These are phyloP conservation scores for Nakataea oryzae DNA, from an alignment of 2,329 filamentous ascomycete species.

Conservation along the genomic window DNA sequence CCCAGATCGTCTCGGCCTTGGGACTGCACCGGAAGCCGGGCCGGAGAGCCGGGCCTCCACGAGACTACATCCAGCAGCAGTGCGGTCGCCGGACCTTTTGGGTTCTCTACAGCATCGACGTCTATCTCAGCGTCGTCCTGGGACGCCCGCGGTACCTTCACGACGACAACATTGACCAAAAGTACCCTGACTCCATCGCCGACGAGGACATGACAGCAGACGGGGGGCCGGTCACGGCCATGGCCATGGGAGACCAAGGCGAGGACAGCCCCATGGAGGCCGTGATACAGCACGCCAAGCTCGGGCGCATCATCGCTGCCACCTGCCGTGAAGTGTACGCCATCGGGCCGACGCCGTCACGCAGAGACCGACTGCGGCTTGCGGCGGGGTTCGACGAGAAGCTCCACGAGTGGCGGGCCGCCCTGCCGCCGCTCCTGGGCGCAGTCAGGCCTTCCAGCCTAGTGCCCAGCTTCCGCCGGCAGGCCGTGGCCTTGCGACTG, in stretches of 20 bases:
- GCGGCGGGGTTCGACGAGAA: constrained; percentile 25
- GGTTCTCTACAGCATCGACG: constrained; percentile 52
- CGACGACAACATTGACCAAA: constrained; percentile 54
- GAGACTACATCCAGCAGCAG: constrained; percentile 35
- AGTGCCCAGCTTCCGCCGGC: constrained; percentile 32
- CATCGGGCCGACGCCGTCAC: constrained; percentile 21
- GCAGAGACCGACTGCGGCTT: constrained; percentile 21
- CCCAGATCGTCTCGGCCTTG: constrained; percentile 37
- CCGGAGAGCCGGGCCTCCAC: constrained; percentile 6
- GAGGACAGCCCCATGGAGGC: constrained; percentile 39
- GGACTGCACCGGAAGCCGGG: constrained; percentile 20
- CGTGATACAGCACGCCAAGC: constrained; percentile 32
- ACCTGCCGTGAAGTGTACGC: constrained; percentile 29
- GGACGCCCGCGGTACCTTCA: constrained; percentile 50
- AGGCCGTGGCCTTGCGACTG: constrained; percentile 41
- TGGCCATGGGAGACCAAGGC: constrained; percentile 9
- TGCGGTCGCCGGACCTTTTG: constrained; percentile 49
- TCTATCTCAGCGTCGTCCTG: constrained; percentile 52
- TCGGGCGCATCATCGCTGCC: constrained; percentile 25
- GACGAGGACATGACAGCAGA: constrained; percentile 43
- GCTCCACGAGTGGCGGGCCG: constrained; percentile 26
- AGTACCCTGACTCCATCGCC: constrained; percentile 42
- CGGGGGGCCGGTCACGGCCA: constrained; percentile 17
- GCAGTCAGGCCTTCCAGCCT: constrained; percentile 31
- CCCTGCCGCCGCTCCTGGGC: constrained; percentile 30